Base-by-base conservation (phyloP, 2,329 filamentous ascomycete species). In the Neopestalotiopsis rosae region DNA sequence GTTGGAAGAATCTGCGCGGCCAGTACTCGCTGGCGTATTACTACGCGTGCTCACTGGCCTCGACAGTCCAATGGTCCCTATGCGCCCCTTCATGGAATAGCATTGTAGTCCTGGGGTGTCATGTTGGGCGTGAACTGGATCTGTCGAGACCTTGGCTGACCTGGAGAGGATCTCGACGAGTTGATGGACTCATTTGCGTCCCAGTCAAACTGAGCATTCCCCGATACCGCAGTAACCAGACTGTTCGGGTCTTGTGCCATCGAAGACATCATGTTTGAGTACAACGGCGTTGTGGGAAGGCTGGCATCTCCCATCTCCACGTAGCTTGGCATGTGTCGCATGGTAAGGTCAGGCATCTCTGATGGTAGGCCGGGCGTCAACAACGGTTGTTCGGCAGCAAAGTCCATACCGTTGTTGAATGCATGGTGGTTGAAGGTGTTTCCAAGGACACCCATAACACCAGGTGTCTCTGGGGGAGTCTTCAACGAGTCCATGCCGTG, bases 381-480 rank as follows among this genome's bases (percentile, higher is more conserved):
- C 20, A 89, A 74, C 12, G 83, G 80, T 70, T 87, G 86, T 56
- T 89, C 87, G 0, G 81, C 74, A 3, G 83, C 76, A 5, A 80
- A 75, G 38, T 77, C 74, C 20, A 74, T 72, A 1, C 71, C 71
- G 5, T 71, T 59, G 17, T 67, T 66, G 63, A 73, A 76, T 13
- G 73, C 49, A 40, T 73, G 79, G 65, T 79, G 81, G 12, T 79
- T 74, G 10, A 81, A 81, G 68, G 83, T 81, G n/a, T 81, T 74
- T 64, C 79, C 78, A 58, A 84, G 78, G 66, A 80, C 79, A 38
- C 81, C 77, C 70, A 85, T 76, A 45, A 87, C 74, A 17, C 85
- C 85, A 0, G 87, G 87, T 1, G 87, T 88, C 4, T 82, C 84
- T 2, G 87, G 87, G 14, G 87, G 87, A 5, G 87, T 88, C 72